phyloP scores from a whole-genome alignment of 1,139 yeast species.

The Yamadazyma spencermartinsiae region DNA sequence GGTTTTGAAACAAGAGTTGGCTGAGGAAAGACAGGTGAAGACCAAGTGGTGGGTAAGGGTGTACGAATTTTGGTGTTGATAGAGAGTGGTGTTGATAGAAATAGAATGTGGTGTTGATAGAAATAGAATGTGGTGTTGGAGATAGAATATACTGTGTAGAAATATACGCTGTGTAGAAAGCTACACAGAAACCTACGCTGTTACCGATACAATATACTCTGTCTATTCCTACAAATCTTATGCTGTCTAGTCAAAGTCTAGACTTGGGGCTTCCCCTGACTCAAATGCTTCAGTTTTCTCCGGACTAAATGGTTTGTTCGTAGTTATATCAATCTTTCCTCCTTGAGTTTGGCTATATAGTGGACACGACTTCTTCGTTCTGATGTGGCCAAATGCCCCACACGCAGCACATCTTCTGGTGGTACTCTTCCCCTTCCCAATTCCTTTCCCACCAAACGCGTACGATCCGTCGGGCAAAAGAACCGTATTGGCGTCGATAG shows the following conservation, averaged over 20 bases:
- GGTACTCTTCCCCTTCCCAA: constrained; percentile 76
- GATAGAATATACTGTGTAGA: no score
- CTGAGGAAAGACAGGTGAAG: constrained; percentile 38
- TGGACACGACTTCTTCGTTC: constrained; percentile 92
- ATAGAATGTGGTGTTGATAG: not conserved
- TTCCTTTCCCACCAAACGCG: constrained; percentile 60
- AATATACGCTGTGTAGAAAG: not conserved
- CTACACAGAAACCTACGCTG: no score
- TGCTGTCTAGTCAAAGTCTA: not conserved
- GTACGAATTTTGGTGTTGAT: constrained; percentile 40
- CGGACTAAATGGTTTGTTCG: constrained; percentile 5
- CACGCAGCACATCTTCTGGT: constrained; percentile 90
- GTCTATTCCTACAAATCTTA: no score
- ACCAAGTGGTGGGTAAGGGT: constrained; percentile 27
- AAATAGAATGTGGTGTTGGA: no score
- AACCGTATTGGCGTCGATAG: constrained; percentile 45
- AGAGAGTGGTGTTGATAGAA: not conserved
- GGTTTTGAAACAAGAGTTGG: constrained; percentile 44
- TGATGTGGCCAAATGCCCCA: constrained; percentile 92
- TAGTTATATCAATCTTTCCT: constrained; percentile 16
- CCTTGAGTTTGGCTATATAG: constrained; percentile 49
- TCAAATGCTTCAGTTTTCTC: constrained; percentile 3
- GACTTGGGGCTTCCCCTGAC: not conserved
- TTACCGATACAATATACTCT: no score
- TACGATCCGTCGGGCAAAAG: constrained; percentile 47